These are phyloP conservation scores for Xerocomellus dryophilus DNA, from an alignment of 768 basidiomycete genomes.

Conservation along the genomic window DNA sequence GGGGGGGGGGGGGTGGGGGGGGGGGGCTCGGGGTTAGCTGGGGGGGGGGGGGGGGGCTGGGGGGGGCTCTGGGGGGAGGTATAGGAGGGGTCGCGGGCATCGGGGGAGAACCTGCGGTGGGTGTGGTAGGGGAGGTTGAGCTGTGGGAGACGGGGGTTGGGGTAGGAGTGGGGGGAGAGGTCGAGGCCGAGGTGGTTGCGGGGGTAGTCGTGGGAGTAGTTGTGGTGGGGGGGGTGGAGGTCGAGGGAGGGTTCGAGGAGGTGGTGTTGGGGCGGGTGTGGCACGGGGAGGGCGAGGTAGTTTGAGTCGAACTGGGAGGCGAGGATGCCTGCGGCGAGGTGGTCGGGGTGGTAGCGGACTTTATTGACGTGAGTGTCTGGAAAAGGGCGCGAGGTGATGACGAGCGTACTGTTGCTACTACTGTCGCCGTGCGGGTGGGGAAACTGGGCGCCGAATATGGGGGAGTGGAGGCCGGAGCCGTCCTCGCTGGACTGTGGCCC, in stretches of 20 bases:
- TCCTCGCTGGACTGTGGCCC: slow-evolving; percentile 72
- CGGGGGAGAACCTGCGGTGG: too few species aligned
- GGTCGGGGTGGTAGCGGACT: slow-evolving; percentile 63
- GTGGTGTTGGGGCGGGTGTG: slow-evolving; percentile 32
- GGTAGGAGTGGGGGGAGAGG: slow-evolving; percentile 39
- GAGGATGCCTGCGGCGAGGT: slow-evolving; percentile 44
- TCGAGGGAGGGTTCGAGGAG: slow-evolving; percentile 46
- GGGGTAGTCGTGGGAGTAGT: slow-evolving; percentile 43
- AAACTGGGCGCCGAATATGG: slow-evolving; percentile 53
- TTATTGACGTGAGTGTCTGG: slow-evolving; percentile 48
- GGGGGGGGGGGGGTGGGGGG: too few species aligned
- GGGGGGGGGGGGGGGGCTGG: too few species aligned
- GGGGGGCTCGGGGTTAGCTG: too few species aligned
- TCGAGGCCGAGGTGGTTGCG: slow-evolving; percentile 49
- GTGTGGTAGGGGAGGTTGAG: too few species aligned
- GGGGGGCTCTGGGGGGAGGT: too few species aligned
- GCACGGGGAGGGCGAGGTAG: slow-evolving; percentile 36
- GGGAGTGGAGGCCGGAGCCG: slow-evolving; percentile 72
- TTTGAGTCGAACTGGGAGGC: slow-evolving; percentile 51
- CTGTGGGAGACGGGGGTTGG: slow-evolving; percentile 42
- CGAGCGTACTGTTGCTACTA: slow-evolving; percentile 35
- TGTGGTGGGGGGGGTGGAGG: slow-evolving; percentile 35
- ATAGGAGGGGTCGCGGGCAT: too few species aligned
- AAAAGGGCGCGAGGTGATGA: slow-evolving; percentile 48
- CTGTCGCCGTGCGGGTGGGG: slow-evolving; percentile 48